Evolutionary conservation across 768 basidiomycete genomes (phyloP).

Genomic region (Pleurotus tuber-regium): DNA sequence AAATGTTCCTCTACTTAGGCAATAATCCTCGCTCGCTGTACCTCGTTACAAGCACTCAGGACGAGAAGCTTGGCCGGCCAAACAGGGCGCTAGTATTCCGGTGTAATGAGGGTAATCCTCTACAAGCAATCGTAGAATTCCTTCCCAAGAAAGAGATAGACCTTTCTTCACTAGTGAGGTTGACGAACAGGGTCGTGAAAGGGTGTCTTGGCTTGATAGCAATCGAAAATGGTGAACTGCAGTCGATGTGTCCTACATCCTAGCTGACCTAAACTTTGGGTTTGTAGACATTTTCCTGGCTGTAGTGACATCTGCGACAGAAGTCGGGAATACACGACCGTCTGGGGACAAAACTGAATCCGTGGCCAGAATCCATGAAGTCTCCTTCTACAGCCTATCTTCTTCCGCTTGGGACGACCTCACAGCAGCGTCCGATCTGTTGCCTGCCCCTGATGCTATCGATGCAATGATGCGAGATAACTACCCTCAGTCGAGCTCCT

Average conservation of each 20-base stretch:
- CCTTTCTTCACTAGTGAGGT: slow-evolving; percentile 54
- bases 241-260: background rate
- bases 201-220: slow-evolving; percentile 84
- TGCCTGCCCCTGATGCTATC: slow-evolving; percentile 52
- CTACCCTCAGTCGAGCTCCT: slow-evolving; percentile 39
- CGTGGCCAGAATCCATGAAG: slow-evolving; percentile 82
- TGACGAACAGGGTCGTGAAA: slow-evolving; percentile 73
- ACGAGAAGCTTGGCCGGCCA: slow-evolving; percentile 61
- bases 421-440: slow-evolving; percentile 47
- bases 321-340: slow-evolving; percentile 70
- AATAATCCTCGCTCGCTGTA: slow-evolving; percentile 69
- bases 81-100: slow-evolving; percentile 70
- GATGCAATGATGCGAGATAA: slow-evolving; percentile 50
- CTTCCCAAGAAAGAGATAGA: slow-evolving; percentile 72
- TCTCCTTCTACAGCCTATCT: slow-evolving; percentile 85
- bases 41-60: slow-evolving; percentile 67
- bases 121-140: slow-evolving; percentile 85
- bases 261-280: slow-evolving; percentile 7
- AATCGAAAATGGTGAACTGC: slow-evolving; percentile 59
- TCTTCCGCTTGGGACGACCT: slow-evolving; percentile 84
- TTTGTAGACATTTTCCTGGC: slow-evolving; percentile 82
- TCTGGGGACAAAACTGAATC: slow-evolving; percentile 57
- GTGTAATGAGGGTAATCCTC: slow-evolving; percentile 44
- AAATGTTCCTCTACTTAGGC: slow-evolving; percentile 75
- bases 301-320: slow-evolving; percentile 71